Percentiles rank a stretch among this genome's conserved stretches.
Evolutionary conservation across 768 basidiomycete genomes (phyloP).

Genomic region (Termitomyces bulborhizus): DNA sequence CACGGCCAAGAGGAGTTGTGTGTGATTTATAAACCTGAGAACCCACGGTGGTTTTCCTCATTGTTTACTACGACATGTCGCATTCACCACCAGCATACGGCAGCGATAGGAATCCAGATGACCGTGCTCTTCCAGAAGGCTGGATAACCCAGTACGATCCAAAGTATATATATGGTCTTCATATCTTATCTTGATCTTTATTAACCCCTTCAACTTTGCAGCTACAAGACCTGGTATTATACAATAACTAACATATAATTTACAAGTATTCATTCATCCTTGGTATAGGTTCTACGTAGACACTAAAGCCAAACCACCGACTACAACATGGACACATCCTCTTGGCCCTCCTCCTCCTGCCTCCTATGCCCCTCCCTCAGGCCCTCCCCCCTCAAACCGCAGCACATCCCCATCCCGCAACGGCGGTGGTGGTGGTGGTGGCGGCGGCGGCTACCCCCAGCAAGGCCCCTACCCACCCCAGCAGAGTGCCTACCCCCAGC

Average conservation of each 20-base stretch:
- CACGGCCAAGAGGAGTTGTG: too few relatives aligned
- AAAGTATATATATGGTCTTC: slow-evolving; percentile 44
- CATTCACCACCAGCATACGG: slow-evolving; percentile 31
- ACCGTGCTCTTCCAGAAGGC: slow-evolving; percentile 55
- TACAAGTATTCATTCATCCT: slow-evolving; percentile 11
- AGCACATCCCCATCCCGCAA: slow-evolving; percentile 8
- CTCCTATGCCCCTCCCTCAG: slow-evolving; percentile 34
- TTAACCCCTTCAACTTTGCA: slow-evolving; percentile 12
- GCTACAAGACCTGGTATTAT: slow-evolving; percentile 59
- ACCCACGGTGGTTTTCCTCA: not conserved
- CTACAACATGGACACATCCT: slow-evolving; percentile 68
- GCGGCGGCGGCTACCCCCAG: slow-evolving; percentile 18
- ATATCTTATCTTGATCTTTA: slow-evolving; percentile 12
- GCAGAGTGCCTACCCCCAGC: not conserved
- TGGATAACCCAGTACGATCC: slow-evolving; percentile 65
- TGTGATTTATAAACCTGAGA: not conserved
- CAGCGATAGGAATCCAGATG: slow-evolving; percentile 41
- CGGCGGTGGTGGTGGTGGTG: too few relatives aligned
- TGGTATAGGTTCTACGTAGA: slow-evolving; percentile 86
- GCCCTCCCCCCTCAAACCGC: slow-evolving; percentile 40
- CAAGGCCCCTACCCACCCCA: not conserved
- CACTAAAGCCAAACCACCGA: slow-evolving; percentile 52
- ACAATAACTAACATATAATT: too few relatives aligned
- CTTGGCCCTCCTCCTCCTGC: slow-evolving; percentile 34
- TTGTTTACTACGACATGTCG: slow-evolving; percentile 36